Base-by-base conservation (phyloP, 257 asterid species). In the Salvia hispanica region DNA sequence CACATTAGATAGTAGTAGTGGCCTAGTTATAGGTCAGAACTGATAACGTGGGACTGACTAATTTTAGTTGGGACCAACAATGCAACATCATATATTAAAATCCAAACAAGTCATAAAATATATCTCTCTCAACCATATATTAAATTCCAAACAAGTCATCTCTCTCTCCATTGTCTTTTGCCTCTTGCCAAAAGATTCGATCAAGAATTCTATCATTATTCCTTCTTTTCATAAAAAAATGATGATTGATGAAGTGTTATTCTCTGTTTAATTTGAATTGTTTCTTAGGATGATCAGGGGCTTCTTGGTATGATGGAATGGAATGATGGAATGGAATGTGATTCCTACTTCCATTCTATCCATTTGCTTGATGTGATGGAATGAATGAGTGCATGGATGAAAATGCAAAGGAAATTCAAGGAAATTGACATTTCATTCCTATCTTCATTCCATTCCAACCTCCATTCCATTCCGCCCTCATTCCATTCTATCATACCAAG, bases 41-140 rank as follows among this genome's bases (percentile, higher is more conserved):
- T 39, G 65, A 10, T 59, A 59, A 59, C 51, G 65, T 59, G 65
- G 36, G 50, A 59, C 33, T 8, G 44, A 44, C 28, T 63, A 46
- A 10, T 16, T 53, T 52, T 34, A 66, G 48, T 15, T 39, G 51
- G 62, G 71, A 39, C 31, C 62, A 21, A 52, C 62, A 66, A 51
- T 25, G 12, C 61, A 18, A 52, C 45, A 52, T 6, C 42, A 21
- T 21, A 9, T 53, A 50, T 39, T 18, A 10, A 39, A 66, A 10
- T 66, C 62, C 63, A 66, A 66, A 40, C 44, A 53, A 50, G 40
- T 66, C 0, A 0, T 37, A 34, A 34, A 34, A 3, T 5, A 8
- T 37, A 13, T 15, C 64, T 14, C 64, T 7, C 18, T 5, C 46
- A 40, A 52, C 12, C 52, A 21, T 39, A 5, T 53, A 50, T 39